Evolutionary conservation across 495 filamentous ascomycete genomes (phyloP).

Genomic region (Aeminium ludgeri): DNA sequence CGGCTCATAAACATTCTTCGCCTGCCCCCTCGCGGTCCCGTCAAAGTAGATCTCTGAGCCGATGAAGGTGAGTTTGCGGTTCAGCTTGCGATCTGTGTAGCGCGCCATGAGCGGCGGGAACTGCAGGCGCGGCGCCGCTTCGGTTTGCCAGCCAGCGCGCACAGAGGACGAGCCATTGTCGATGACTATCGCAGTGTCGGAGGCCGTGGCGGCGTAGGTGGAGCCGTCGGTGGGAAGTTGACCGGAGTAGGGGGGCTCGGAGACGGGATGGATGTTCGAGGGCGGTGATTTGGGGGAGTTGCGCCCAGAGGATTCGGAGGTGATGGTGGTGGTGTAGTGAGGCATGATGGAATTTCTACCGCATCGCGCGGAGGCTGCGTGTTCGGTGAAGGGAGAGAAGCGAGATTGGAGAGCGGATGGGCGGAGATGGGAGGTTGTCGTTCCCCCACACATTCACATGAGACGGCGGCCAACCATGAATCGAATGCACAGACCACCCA

Average conservation of each 20-base stretch:
- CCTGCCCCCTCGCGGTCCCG: slow-evolving; percentile 78
- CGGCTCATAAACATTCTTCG: slow-evolving; percentile 78
- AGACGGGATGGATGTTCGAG: slow-evolving; percentile 35
- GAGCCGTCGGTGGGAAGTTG: slow-evolving; percentile 45
- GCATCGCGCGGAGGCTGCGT: too few species aligned
- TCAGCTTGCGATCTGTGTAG: slow-evolving; percentile 83
- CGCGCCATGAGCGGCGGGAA: slow-evolving; percentile 82
- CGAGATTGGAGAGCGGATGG: too few species aligned
- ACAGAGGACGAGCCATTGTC: slow-evolving; percentile 90
- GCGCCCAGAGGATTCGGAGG: slow-evolving; percentile 3
- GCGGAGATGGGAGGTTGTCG: too few species aligned
- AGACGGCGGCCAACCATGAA: too few species aligned
- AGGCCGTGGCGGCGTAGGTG: slow-evolving; percentile 36
- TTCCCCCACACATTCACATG: too few species aligned
- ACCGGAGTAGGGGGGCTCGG: slow-evolving; percentile 65
- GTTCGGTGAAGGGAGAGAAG: too few species aligned
- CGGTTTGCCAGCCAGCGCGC: slow-evolving; percentile 90
- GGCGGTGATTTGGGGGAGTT: slow-evolving; percentile 33
- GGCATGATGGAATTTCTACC: slow-evolving; percentile 14
- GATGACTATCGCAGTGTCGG: slow-evolving; percentile 71
- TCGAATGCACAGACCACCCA: too few species aligned
- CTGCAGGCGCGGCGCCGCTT: slow-evolving; percentile 55
- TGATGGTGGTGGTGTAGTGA: slow-evolving; percentile 12
- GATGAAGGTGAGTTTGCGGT: slow-evolving; percentile 74
- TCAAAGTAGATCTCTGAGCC: slow-evolving; percentile 86